Evolutionary conservation across 306 rosid species (phyloP), one percentile per base, ranked within the genome.

Genomic region (Ziziphus jujuba): DNA sequence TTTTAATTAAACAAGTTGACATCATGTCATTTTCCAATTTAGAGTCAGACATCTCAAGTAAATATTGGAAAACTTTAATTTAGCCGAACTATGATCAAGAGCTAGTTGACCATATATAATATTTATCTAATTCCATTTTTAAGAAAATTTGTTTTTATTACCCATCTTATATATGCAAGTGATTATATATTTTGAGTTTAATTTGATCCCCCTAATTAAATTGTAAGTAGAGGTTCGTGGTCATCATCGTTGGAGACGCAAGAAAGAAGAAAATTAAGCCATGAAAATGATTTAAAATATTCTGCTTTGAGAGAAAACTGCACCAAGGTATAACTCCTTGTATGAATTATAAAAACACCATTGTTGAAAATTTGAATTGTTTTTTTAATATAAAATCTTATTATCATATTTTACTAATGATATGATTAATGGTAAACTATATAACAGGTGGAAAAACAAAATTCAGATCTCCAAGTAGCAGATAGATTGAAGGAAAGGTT

Each of bases 151-250:
- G 44, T 38, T 10, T 8, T 40, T 40, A 8, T 40, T 9, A 28
- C 33, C 33, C 33, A 28, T 28, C 33, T 28, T 28, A 28, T 28
- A 28, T n/a, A 1, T 45, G 4, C 20, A 22, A 24, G 9, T 47
- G 11, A 16, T 16, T 56, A 36, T 10, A 11, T 16, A 28, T 2
- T 24, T 10, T 44, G n/a, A 47, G 55, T 21, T 35, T 20, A 5
- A 50, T 20, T 25, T 4, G 23, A 17, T 56, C 43, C 22, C 25
- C 5, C 17, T 44, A 38, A 13, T 40, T 7, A 34, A 38, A 25
- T 66, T 71, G 52, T 66, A 36, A 54, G 52, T 91, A 85, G 96
- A 79, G 67, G 72, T 34, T 52, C 78, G 40, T 77, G 81, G 84
- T 74, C 81, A 57, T 76, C 81, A 74, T 61, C 75, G 55, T 65